phyloP scores from a whole-genome alignment of 202 grass and related monocot species.

The Hordeum pubiflorum region DNA sequence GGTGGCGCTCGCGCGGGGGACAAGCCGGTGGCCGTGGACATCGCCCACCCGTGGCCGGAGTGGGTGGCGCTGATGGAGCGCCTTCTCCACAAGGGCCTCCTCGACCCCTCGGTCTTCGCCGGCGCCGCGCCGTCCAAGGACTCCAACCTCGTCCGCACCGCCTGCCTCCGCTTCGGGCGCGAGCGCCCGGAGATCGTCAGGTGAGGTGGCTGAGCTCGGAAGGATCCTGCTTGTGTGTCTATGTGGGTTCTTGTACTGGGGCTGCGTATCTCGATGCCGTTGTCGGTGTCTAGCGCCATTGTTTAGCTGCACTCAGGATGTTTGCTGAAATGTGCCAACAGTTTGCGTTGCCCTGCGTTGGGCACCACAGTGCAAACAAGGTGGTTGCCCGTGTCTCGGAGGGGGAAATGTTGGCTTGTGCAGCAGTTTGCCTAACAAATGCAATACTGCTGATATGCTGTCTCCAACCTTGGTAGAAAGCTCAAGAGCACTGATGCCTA shows the following conservation, averaged over 20 bases:
- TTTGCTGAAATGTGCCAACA: conserved; percentile 34
- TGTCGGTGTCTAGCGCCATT: background rate
- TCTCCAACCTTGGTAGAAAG: background rate
- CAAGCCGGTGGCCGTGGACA: conserved; percentile 32
- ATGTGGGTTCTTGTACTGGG: background rate
- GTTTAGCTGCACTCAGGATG: conserved; percentile 28
- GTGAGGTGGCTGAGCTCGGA: conserved; percentile 18
- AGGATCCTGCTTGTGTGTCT: background rate
- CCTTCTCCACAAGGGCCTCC: conserved; percentile 48
- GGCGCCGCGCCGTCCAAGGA: conserved; percentile 37
- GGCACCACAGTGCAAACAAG: background rate
- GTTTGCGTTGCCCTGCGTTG: background rate
- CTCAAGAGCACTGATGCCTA: background rate
- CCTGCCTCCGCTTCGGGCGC: conserved; percentile 70
- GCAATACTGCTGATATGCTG: background rate
- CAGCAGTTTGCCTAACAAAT: background rate
- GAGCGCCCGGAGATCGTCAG: conserved; percentile 53
- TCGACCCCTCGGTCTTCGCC: conserved; percentile 41
- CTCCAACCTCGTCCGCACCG: conserved; percentile 63
- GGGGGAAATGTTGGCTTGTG: background rate
- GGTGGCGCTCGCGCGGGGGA: background rate
- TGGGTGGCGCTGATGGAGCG: conserved; percentile 76
- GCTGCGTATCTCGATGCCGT: background rate
- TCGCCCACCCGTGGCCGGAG: conserved; percentile 73
- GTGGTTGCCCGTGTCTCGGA: background rate